A percentile compares a stretch with the other conserved stretches of the same genome.
phyloP scores from a whole-genome alignment of 176 grass and related monocot genomes.

The Triticum timopheevii region DNA sequence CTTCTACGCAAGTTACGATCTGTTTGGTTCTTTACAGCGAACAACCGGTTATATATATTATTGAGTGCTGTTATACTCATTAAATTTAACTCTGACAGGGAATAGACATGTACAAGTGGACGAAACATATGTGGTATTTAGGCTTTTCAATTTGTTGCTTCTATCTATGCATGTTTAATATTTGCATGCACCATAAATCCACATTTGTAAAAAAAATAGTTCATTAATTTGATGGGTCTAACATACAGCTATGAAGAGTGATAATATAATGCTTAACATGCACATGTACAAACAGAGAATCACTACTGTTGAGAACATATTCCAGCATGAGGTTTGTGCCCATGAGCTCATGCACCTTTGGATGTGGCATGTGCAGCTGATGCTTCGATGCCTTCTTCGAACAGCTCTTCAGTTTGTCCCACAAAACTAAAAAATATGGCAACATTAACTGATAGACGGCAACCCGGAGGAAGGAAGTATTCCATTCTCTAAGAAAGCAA shows the following conservation, averaged over 20 bases:
- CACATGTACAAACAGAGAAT: background rate
- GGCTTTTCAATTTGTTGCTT: background rate
- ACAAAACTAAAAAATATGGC: background rate
- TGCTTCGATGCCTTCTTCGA: background rate
- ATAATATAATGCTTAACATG: background rate
- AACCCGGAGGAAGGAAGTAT: background rate
- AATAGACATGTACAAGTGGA: background rate
- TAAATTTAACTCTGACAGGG: background rate
- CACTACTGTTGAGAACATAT: conserved; percentile 26
- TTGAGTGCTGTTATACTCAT: background rate
- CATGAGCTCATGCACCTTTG: conserved; percentile 23
- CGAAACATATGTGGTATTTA: background rate
- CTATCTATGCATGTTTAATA: background rate
- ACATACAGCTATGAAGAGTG: background rate
- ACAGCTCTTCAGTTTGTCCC: too few species aligned
- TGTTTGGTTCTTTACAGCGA: background rate
- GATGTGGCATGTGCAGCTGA: background rate
- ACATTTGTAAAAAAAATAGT: background rate
- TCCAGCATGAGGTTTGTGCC: background rate
- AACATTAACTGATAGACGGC: background rate
- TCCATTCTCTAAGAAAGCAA: background rate
- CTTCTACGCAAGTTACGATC: background rate
- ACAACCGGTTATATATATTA: background rate
- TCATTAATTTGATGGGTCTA: background rate
- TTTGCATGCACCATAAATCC: background rate